Evolutionary conservation across 2,329 filamentous ascomycete genomes (phyloP).

Genomic region (Aspergillus sp.): DNA sequence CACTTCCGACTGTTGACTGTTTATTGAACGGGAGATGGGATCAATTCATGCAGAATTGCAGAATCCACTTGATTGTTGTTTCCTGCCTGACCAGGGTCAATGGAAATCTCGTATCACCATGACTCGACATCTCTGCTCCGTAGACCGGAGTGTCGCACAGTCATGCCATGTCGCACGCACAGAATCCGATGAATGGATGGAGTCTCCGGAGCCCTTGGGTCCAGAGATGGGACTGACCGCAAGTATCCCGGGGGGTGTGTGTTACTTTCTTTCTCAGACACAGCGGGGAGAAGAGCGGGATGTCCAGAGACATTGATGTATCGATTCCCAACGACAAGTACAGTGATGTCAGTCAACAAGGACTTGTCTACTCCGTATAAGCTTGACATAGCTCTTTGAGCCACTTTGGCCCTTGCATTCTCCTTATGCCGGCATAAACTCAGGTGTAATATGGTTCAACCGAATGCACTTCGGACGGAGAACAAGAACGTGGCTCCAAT

Average conservation of each 20-base stretch:
- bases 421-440: not conserved
- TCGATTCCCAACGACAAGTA: not conserved
- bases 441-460: not conserved
- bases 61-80: too few relatives aligned
- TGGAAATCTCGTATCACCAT: too few relatives aligned
- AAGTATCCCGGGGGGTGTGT: too few relatives aligned
- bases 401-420: not conserved
- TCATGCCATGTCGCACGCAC: too few relatives aligned
- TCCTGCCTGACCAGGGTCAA: too few relatives aligned
- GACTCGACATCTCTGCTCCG: not conserved
- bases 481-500: not conserved
- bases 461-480: not conserved
- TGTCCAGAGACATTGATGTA: not conserved
- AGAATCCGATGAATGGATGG: too few relatives aligned
- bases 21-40: too few relatives aligned
- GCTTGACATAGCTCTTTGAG: too few relatives aligned
- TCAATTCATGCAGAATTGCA: too few relatives aligned
- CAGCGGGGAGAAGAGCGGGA: not conserved
- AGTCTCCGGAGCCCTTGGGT: too few relatives aligned
- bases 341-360: not conserved
- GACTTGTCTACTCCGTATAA: not conserved
- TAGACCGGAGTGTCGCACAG: not conserved
- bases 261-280: not conserved
- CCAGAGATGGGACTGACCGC: not conserved
- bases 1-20: too few relatives aligned